Evolutionary conservation across 2,329 filamentous ascomycete genomes (phyloP).

Genomic region (Emericellopsis atlantica): DNA sequence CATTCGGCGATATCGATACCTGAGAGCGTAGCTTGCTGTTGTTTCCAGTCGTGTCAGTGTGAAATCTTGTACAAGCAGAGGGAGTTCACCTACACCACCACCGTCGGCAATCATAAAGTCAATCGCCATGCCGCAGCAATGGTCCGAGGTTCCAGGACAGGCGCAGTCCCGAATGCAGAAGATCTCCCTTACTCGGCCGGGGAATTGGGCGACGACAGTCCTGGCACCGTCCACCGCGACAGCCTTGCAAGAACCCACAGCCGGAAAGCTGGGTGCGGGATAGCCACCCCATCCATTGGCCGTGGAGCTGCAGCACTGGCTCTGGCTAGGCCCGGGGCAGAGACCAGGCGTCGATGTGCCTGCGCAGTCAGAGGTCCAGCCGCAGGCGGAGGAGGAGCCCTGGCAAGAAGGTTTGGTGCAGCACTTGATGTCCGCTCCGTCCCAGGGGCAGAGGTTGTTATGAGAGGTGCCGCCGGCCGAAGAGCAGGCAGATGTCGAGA

Average conservation of each 20-base stretch:
- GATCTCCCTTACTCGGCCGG: conserved; percentile 20
- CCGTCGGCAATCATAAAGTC: conserved; percentile 24
- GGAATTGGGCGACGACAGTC: conserved; percentile 20
- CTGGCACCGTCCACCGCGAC: conserved; percentile 20
- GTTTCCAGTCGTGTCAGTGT: not conserved
- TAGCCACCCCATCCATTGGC: conserved; percentile 21
- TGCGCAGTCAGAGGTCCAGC: conserved; percentile 22
- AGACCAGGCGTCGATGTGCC: conserved; percentile 14
- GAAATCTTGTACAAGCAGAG: not conserved
- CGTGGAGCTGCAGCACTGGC: conserved; percentile 23
- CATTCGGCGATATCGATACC: conserved; percentile 33
- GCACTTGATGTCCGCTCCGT: conserved; percentile 24
- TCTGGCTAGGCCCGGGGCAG: conserved; percentile 23
- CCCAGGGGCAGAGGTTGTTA: conserved; percentile 22
- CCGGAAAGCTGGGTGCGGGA: conserved; percentile 16
- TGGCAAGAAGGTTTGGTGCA: conserved; percentile 25
- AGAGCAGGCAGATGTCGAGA: conserved; percentile 20
- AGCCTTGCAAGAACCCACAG: conserved; percentile 20
- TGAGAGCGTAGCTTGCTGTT: conserved; percentile 19
- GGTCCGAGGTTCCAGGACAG: conserved; percentile 19
- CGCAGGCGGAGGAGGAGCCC: conserved; percentile 24
- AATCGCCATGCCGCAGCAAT: conserved; percentile 23
- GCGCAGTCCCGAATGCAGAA: conserved; percentile 18
- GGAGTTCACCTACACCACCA: conserved; percentile 21
- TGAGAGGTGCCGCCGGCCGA: conserved; percentile 21